Conservation (phyloP, 208 protist species). For the Acanthamoeba royreba region DNA sequence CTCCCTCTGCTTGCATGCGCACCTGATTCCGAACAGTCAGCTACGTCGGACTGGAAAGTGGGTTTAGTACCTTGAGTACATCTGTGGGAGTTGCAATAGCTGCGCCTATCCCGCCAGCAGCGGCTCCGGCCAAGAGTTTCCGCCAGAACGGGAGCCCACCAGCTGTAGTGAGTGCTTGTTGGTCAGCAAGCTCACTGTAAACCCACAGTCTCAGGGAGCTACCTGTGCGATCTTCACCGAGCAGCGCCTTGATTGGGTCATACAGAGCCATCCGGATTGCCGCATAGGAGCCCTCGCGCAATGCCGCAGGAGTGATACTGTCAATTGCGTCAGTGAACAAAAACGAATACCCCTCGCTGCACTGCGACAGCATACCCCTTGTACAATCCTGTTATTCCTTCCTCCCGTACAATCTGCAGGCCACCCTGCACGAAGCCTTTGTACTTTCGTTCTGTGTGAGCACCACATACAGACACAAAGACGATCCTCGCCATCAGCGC, state of each 20-base stretch:
- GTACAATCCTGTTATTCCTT: background rate
- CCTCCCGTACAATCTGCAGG: background rate
- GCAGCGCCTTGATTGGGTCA: background rate
- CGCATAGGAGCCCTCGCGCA: background rate
- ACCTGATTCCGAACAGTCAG: background rate
- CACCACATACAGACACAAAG: background rate
- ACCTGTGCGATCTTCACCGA: background rate
- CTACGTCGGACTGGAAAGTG: too few relatives aligned
- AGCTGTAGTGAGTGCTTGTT: too few relatives aligned
- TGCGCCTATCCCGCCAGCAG: background rate
- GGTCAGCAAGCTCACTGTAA: too few relatives aligned
- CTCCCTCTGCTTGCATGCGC: background rate
- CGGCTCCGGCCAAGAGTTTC: background rate
- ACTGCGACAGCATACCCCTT: background rate
- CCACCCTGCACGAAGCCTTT: background rate
- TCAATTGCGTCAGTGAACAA: too few relatives aligned
- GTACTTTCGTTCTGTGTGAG: background rate
- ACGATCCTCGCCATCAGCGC: too few relatives aligned
- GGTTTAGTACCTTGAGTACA: constrained; percentile 17
- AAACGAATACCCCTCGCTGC: too few relatives aligned
- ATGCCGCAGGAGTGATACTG: background rate
- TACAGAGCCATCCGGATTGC: background rate
- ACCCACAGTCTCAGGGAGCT: too few relatives aligned
- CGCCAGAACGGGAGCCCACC: background rate
- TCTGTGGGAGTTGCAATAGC: background rate